Base-by-base conservation (phyloP, 208 protist genomes). In the Leishmania guyanensis region DNA sequence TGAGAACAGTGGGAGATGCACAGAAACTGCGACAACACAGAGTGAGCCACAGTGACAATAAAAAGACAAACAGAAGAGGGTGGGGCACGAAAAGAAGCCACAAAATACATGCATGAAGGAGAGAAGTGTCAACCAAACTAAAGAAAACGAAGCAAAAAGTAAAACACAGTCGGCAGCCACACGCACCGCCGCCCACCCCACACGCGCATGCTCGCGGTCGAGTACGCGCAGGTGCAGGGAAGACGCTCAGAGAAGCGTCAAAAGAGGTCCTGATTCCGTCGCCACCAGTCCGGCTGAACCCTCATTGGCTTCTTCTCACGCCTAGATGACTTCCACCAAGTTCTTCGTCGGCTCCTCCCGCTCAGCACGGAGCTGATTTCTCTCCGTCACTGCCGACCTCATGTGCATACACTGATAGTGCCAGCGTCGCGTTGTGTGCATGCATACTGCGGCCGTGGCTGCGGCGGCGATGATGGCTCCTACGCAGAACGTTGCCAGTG, bases 401-500 rank as follows among this genome's bases (percentile, higher is more conserved):
- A 46, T 53, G 51, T n/a, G 39, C 9, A 43, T 43, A 6, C 5
- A 10, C 75, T 60, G 53, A 36, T 36, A 60, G 9, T 17, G 20
- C 56, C 33, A 3, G 20, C 70, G 79, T 62, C 69, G 79, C n/a
- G 48, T 56, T 36, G 48, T 29, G 75, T 74, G 82, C 60, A 87
- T 56, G 77, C 77, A 87, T 39, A 87, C 46, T 20, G 56, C 14
- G 5, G 58, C 77, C 12, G 76, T 81, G 4, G 70, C 75, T 2
- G 53, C 84, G 0, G 58, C 80, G 0, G 84, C 84, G 62, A 87
- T 76, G 36, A 80, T 51, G 29, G 58, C 79, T 53, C 84, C 84
- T 14, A 71, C 77, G 36, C 68, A 79, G 84, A 87, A 87, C 43
- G 84, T 82, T 48, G 54, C 84, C 36, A 84, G 51, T 29, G 80